Evolutionary conservation across 257 asterid species (phyloP), one percentile per base, ranked within the genome.

Genomic region (Solanum paucissectum): DNA sequence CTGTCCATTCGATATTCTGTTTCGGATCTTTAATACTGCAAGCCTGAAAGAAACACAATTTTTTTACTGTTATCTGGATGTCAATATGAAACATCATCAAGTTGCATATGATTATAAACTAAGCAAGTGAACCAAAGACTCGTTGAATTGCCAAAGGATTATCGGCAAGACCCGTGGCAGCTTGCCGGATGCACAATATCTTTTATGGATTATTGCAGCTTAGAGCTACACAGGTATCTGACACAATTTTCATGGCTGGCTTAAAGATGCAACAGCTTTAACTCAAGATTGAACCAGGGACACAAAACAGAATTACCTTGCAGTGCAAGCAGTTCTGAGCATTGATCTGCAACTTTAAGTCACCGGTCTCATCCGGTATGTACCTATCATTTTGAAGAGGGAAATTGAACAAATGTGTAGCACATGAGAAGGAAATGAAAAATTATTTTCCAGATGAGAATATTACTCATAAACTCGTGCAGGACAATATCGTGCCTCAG

Each of bases 291-390:
- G 85, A 25, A 83, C 23, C 60, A 88, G 34, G 84, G 44, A 29
- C 10, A 85, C 74, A 82, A 77, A 66, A 60, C 27, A 32, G 36
- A n/a, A 55, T 87, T 94, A 97, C 99, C 99, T 97, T 97, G 95
- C 99, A 97, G 87, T 97, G 99, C 83, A 97, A 91, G 90, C 99
- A 97, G 87, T 97, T 97, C 62, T 97, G 99, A 38, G 99, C 98
- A 92, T 95, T 95, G 92, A 97, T 95, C 34, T 95, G 98, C 87
- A 97, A 96, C 94, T 95, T 95, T 75, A 75, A 86, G 83, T 87
- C 88, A 82, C 98, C 98, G 27, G 81, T 90, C 73, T 97, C 98
- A 87, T 95, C 96, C 3, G 93, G 90, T 52, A 91, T 42, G 88
- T 95, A 95, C 94, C 99, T 97, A 88, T 87, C 21, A 62, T 83